These are phyloP conservation scores for Bromus sterilis DNA, from an alignment of 176 grass and related monocot genomes.

Conservation along the genomic window DNA sequence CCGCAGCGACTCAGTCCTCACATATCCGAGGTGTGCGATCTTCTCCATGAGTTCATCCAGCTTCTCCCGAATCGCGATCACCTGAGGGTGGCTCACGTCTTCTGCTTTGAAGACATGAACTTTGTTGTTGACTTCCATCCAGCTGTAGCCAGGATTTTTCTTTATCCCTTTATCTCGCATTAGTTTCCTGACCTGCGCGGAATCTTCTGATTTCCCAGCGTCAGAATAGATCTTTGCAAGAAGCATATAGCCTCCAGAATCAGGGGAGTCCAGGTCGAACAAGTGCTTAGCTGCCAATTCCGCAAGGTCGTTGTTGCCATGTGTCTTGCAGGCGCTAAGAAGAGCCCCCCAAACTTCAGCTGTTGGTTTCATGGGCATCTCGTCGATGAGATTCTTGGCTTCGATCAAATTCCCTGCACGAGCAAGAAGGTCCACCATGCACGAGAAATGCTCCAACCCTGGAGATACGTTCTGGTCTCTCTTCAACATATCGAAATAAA, in stretches of 20 bases:
- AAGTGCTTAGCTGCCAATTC: slow-evolving; percentile 62
- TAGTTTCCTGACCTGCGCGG: slow-evolving; percentile 71
- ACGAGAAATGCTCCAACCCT: slow-evolving; percentile 82
- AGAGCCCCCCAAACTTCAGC: slow-evolving; percentile 89
- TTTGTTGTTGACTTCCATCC: slow-evolving; percentile 82
- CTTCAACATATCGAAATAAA: slow-evolving; percentile 81
- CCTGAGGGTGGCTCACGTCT: slow-evolving; percentile 65
- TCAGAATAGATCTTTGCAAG: slow-evolving; percentile 82
- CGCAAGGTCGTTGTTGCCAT: slow-evolving; percentile 64
- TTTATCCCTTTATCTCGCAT: slow-evolving; percentile 88
- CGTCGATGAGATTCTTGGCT: slow-evolving; percentile 66
- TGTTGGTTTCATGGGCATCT: slow-evolving; percentile 77
- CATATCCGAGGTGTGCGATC: slow-evolving; percentile 54
- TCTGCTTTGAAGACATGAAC: slow-evolving; percentile 85
- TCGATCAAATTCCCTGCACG: slow-evolving; percentile 61
- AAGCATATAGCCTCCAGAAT: slow-evolving; percentile 95
- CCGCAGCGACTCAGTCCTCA: slow-evolving; percentile 23
- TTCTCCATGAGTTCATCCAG: slow-evolving; percentile 61
- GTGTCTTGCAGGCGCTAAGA: slow-evolving; percentile 73
- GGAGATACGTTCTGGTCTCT: slow-evolving; percentile 60
- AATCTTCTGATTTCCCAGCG: slow-evolving; percentile 71
- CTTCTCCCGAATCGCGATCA: slow-evolving; percentile 48
- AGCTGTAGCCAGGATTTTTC: slow-evolving; percentile 86
- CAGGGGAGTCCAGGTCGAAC: slow-evolving; percentile 66
- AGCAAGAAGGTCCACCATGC: slow-evolving; percentile 94